Evolutionary conservation across 2,329 filamentous ascomycete species (phyloP), one percentile per base, ranked within the genome.

Genomic region (Colletotrichum caudatum): DNA sequence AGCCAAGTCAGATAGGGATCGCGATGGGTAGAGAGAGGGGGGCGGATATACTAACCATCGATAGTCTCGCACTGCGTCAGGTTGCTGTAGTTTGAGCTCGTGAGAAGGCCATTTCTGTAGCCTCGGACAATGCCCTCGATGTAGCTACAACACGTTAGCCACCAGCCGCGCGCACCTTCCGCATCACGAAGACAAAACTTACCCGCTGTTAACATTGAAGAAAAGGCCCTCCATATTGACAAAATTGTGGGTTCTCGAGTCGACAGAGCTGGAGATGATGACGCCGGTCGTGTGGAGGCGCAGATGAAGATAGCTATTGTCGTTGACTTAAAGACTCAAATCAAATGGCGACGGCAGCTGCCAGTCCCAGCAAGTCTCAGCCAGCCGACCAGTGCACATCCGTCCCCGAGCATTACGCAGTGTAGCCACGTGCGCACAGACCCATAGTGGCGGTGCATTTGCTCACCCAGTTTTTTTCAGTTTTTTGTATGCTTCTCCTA

Each of bases 51-150:
- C 87, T 77, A 84, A 96, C 95, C 95, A 84, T 98, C 95, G 78
- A 98, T 95, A 61, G 91, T 97, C 85, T 98, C 95, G 89, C 95
- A 98, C 88, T 98, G 95, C 74, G 93, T 97, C 84, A 98, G 84
- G 86, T 98, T 99, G 85, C 88, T 91, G 86, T 99, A 99, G 86
- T 95, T 97, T 81, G 94, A 88, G 82, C 92, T 86, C 67, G 93
- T 98, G 80, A 99, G 89, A 74, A 99, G 92, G 79, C 92, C 90
- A 84, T 98, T 99, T 80, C 95, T 92, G 85, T 98, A 99, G 75
- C 96, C 96, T 78, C 96, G 93, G 78, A 98, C 94, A 81, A 99
- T 95, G 82, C 96, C 96, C 85, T 99, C 96, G 81, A 98, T 91
- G 84, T 97, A 98, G 84, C 95, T 97, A 78, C 73, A 44, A n/a